phyloP scores from a whole-genome alignment of 2,329 filamentous ascomycete genomes.

The Arthroderma uncinatum region DNA sequence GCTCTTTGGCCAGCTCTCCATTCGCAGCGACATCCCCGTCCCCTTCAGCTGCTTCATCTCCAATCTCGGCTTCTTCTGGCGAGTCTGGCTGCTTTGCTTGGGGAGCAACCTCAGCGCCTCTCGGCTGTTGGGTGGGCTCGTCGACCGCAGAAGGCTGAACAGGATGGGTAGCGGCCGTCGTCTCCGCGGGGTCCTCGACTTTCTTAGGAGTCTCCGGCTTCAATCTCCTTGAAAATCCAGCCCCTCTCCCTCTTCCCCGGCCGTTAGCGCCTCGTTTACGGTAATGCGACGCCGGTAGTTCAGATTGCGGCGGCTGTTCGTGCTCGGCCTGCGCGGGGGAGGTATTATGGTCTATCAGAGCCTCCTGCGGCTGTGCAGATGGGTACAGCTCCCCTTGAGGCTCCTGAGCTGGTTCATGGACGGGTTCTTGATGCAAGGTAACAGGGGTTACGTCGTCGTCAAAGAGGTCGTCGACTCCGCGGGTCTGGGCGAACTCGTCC shows the following conservation, averaged over 20 bases:
- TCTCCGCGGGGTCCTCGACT: neutral
- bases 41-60: neutral
- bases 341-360: slow-evolving; percentile 18
- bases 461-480: slow-evolving; percentile 41
- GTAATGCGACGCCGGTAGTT: slow-evolving; percentile 1
- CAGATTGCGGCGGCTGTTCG: slow-evolving; percentile 1
- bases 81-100: slow-evolving; percentile 6
- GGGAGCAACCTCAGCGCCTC: neutral
- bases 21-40: neutral
- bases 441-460: slow-evolving; percentile 42
- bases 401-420: neutral
- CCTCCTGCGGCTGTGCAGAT: slow-evolving; percentile 20
- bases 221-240: slow-evolving; percentile 3
- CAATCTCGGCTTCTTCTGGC: neutral
- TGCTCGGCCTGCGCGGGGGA: neutral
- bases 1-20: slow-evolving; percentile 11
- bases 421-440: slow-evolving; percentile 20
- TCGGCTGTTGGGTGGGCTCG: neutral
- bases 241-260: slow-evolving; percentile 3
- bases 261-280: neutral
- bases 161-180: neutral
- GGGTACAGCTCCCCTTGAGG: neutral
- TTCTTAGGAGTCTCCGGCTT: neutral
- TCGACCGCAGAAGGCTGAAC: neutral
- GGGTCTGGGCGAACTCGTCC: slow-evolving; percentile 41